These are phyloP conservation scores for Petunia secreta DNA, from an alignment of 257 asterid species.

Conservation along the genomic window DNA sequence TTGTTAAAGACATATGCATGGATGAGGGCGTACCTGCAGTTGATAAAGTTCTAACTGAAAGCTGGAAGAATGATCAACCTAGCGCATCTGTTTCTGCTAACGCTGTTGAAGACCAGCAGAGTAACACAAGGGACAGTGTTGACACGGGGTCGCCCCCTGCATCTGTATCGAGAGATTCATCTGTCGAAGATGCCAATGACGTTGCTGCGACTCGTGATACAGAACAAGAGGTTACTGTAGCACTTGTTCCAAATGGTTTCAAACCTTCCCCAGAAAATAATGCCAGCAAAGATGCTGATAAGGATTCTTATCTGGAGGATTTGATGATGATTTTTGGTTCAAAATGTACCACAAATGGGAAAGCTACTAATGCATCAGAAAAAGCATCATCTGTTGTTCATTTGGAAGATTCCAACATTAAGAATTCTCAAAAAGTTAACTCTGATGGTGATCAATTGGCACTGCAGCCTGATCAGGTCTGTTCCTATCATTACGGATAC, in stretches of 20 bases:
- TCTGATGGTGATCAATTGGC: constrained; percentile 30
- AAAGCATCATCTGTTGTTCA: constrained; percentile 43
- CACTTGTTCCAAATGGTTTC: constrained; percentile 29
- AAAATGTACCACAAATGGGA: constrained; percentile 14
- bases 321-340: constrained; percentile 31
- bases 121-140: constrained; percentile 33
- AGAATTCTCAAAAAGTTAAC: constrained; percentile 48
- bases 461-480: constrained; percentile 53
- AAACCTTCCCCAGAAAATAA: constrained; percentile 30
- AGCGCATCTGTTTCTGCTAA: constrained; percentile 34
- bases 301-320: constrained; percentile 35
- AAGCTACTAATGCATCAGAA: constrained; percentile 34
- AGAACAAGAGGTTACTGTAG: constrained; percentile 30
- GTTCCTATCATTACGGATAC: constrained; percentile 1
- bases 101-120: constrained; percentile 29
- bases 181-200: constrained; percentile 28
- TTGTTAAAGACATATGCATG: constrained; percentile 74
- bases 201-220: constrained; percentile 35
- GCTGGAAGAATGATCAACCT: constrained; percentile 38
- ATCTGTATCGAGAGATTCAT: constrained; percentile 31
- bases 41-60: constrained; percentile 42
- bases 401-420: constrained; percentile 47
- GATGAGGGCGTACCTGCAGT: constrained; percentile 66
- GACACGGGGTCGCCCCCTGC: constrained; percentile 34
- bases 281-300: constrained; percentile 27